Conservation (phyloP, 176 grass and related monocot species). For the Triticum dicoccoides region DNA sequence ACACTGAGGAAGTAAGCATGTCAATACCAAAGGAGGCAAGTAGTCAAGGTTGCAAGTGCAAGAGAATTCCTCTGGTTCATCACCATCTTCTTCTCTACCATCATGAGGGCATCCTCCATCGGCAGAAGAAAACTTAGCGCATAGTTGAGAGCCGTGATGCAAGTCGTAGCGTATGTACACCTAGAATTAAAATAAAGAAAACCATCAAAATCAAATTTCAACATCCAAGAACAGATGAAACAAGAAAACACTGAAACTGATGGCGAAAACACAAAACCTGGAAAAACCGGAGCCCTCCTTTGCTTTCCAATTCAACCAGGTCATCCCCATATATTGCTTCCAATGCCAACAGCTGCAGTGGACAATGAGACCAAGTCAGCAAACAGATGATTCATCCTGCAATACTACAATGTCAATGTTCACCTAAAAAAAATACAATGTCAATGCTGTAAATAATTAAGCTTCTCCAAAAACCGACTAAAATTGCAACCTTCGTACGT, state of each 20-base stretch:
- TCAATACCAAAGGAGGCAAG: slow-evolving; percentile 47
- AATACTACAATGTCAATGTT: neutral
- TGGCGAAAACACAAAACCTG: slow-evolving; percentile 32
- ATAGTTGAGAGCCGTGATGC: neutral
- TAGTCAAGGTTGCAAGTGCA: slow-evolving; percentile 41
- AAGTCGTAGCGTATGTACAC: slow-evolving; percentile 26
- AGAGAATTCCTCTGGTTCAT: slow-evolving; percentile 13
- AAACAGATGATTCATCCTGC: neutral
- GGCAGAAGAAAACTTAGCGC: slow-evolving; percentile 16
- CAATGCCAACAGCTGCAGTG: slow-evolving; percentile 17
- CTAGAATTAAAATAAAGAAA: neutral
- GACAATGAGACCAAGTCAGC: neutral
- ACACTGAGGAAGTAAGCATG: slow-evolving; percentile 39
- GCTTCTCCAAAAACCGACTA: too few species aligned
- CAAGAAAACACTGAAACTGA: neutral
- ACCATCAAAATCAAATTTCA: neutral
- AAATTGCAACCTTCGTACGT: too few species aligned
- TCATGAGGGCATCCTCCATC: neutral
- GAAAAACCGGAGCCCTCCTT: slow-evolving; percentile 34
- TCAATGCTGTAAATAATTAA: too few species aligned
- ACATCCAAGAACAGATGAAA: neutral
- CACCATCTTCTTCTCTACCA: neutral
- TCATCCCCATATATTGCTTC: slow-evolving; percentile 36
- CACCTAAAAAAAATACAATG: too few species aligned
- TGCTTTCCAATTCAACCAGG: neutral